These are phyloP conservation scores for Diplocarpon rosae DNA, from an alignment of 2,329 filamentous ascomycete genomes.

Conservation along the genomic window DNA sequence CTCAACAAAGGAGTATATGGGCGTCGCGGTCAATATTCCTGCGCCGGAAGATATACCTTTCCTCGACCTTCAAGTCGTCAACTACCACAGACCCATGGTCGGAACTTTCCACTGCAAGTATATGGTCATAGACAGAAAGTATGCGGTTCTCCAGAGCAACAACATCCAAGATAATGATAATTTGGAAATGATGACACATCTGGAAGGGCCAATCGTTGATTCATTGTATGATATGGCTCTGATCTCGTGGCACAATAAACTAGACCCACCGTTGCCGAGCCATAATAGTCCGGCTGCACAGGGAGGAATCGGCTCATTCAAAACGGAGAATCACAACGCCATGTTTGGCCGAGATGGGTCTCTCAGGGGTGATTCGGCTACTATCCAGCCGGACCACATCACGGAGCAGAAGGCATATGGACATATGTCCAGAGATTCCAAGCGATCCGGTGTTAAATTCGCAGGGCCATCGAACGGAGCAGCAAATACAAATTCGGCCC, in stretches of 20 bases:
- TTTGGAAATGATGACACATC: conserved; percentile 67
- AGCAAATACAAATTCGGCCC: background rate
- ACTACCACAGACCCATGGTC: conserved; percentile 57
- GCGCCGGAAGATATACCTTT: conserved; percentile 55
- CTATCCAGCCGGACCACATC: conserved; percentile 11
- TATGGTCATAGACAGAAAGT: conserved; percentile 61
- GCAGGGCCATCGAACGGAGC: background rate
- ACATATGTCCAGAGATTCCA: conserved; percentile 12
- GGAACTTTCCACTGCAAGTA: conserved; percentile 73
- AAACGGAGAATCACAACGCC: conserved; percentile 13
- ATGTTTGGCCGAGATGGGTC: conserved; percentile 26
- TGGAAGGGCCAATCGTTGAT: conserved; percentile 69
- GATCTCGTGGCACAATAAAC: conserved; percentile 56
- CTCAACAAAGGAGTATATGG: conserved; percentile 44
- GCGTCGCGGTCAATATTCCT: conserved; percentile 49
- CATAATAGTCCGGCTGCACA: conserved; percentile 37
- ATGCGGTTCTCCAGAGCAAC: conserved; percentile 65
- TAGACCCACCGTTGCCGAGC: conserved; percentile 49
- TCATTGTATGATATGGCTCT: conserved; percentile 64
- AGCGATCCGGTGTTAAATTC: conserved; percentile 9
- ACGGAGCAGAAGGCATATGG: conserved; percentile 12
- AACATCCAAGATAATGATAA: conserved; percentile 75
- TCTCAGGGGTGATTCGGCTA: conserved; percentile 23
- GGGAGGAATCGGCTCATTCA: conserved; percentile 19
- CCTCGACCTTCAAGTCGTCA: conserved; percentile 61